Percentiles rank a stretch among this genome's conserved stretches.
Conservation (phyloP, 768 basidiomycete species). For the Boletus patriciae region DNA sequence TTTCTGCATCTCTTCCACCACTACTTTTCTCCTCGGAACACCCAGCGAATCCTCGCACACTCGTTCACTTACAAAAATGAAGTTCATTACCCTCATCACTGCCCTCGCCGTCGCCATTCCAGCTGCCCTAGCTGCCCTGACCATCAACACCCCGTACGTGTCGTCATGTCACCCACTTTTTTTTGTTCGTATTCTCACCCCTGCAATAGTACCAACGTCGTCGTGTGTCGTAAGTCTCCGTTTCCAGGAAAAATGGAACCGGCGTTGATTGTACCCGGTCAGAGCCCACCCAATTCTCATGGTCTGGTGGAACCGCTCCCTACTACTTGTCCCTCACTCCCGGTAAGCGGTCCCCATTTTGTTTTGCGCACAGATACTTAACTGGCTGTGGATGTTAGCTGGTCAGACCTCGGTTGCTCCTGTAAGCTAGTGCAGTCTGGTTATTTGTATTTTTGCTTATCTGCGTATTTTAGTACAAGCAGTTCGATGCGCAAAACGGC, state of each 20-base stretch:
- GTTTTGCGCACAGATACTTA: neutral
- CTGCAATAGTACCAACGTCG: slow-evolving; percentile 36
- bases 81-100: slow-evolving; percentile 30
- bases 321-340: slow-evolving; percentile 64
- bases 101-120: slow-evolving; percentile 33
- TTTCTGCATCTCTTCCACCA: slow-evolving; percentile 1
- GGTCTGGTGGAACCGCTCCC: slow-evolving; percentile 52
- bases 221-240: slow-evolving; percentile 51
- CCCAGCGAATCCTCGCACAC: slow-evolving; percentile 16
- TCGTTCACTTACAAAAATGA: slow-evolving; percentile 36
- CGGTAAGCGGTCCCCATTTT: slow-evolving; percentile 38
- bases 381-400: slow-evolving; percentile 36
- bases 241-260: neutral
- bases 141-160: slow-evolving; percentile 71
- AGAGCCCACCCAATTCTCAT: slow-evolving; percentile 63
- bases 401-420: slow-evolving; percentile 52
- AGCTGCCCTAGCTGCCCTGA: slow-evolving; percentile 43
- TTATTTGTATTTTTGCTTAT: slow-evolving; percentile 1
- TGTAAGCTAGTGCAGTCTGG: slow-evolving; percentile 36
- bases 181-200: neutral
- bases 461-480: slow-evolving; percentile 45
- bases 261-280: neutral
- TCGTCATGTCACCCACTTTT: neutral
- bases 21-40: neutral
- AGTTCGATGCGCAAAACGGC: slow-evolving; percentile 48